Evolutionary conservation across 2,329 filamentous ascomycete genomes (phyloP), one percentile per base, ranked within the genome.

Genomic region (Zelopaecilomyces penicillatus): DNA sequence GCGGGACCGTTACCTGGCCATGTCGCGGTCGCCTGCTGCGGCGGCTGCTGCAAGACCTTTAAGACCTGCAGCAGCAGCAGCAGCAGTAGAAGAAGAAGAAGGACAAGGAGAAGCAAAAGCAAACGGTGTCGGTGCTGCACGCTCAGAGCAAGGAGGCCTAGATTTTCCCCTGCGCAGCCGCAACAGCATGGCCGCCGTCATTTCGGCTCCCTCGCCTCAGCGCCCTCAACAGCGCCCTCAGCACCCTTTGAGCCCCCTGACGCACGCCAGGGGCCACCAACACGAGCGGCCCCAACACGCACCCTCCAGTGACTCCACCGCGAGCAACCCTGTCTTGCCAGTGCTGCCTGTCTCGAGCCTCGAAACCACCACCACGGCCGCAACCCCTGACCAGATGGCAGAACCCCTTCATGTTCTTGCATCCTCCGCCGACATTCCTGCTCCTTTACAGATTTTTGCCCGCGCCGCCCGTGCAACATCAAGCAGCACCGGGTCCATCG

Each of bases 231-330:
- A 47, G 41, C 43, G 43, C 32, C 19, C 19, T 19, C 19, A 19
- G 19, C 19, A 19, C 19, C 19, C 19, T 19, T 19, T 19, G 19
- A 19, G 19, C 19, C 19, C 19, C 19, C 19, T 19, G 19, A 19
- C 19, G 19, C 19, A 19, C 19, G 48, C 44, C 50, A 43, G 39
- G 43, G 29, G 34, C 35, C 41, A 43, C 33, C 43, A 26, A 48
- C 42, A 47, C 50, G 45, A 47, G 47, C 31, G 50, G 45, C 42
- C 43, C 39, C 41, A 38, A 12, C 35, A 37, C 41, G 41, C 45
- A 36, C 42, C 41, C 36, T 37, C 45, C 37, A 40, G 30, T 28
- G 27, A 27, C 12, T 8, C 34, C 29, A 30, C n/a, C 35, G 31
- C 34, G 27, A 26, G 33, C 30, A 33, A 9, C 39, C 10, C 30